Evolutionary conservation across 306 rosid genomes (phyloP).

Genomic region (Potentilla sterilis): DNA sequence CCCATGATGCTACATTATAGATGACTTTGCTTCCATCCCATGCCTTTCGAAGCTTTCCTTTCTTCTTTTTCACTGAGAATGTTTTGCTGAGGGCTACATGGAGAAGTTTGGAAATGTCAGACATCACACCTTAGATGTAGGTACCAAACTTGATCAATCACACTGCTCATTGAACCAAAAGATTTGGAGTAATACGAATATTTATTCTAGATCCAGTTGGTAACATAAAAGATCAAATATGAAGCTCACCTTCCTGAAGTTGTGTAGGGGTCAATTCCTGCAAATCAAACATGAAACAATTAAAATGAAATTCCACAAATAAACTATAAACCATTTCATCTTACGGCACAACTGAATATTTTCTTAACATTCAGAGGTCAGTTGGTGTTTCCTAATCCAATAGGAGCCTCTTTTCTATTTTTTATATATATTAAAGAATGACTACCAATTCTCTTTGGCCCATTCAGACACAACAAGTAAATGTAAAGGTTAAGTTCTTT

Average conservation of each 20-base stretch:
- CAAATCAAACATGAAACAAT: constrained; percentile 33
- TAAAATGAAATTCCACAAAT: constrained; percentile 14
- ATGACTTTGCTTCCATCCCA: constrained; percentile 99
- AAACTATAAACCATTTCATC: not conserved
- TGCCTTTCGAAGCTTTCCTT: constrained; percentile 90
- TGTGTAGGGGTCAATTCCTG: constrained; percentile 94
- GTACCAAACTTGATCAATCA: constrained; percentile 8
- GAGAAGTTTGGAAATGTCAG: constrained; percentile 32
- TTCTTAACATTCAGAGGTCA: constrained; percentile 3
- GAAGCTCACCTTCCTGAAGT: constrained; percentile 80
- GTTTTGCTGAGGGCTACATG: constrained; percentile 88
- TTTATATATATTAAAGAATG: not conserved
- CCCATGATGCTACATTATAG: constrained; percentile 97
- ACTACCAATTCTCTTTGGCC: not conserved
- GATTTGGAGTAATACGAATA: not conserved
- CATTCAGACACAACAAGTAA: not conserved
- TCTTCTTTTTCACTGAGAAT: constrained; percentile 79
- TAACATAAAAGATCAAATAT: not conserved
- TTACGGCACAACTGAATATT: not conserved
- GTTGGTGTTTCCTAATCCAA: not conserved
- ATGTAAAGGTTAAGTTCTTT: not conserved
- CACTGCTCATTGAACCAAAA: constrained; percentile 3
- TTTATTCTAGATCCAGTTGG: not conserved
- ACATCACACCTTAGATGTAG: constrained; percentile 18
- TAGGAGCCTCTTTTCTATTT: not conserved